Percentiles rank a stretch among this genome's conserved stretches.
These are phyloP conservation scores for Cutaneotrichosporon sp. DNA, from an alignment of 1,284 basidiomycete genomes.

Conservation along the genomic window DNA sequence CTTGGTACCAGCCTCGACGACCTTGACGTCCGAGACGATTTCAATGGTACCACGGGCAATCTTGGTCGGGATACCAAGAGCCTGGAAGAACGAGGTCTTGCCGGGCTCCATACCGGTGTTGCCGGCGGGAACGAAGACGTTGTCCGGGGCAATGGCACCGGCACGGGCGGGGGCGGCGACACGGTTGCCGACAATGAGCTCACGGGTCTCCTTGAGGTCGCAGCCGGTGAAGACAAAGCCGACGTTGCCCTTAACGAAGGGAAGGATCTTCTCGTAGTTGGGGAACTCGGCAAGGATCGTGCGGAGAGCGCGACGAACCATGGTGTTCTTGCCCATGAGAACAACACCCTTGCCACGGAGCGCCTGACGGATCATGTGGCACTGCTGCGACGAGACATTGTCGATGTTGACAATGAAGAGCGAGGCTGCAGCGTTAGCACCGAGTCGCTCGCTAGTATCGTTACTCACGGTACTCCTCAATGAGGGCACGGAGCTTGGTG, in stretches of 20 bases:
- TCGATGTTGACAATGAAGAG: conserved; percentile 99
- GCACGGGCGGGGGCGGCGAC: conserved; percentile 98
- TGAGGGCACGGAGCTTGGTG: conserved; percentile 85
- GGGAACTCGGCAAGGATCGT: conserved; percentile 70
- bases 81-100: conserved; percentile 99
- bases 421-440: conserved; percentile 60
- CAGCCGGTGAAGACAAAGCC: conserved; percentile 95
- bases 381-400: conserved; percentile 99
- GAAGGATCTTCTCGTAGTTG: conserved; percentile 92
- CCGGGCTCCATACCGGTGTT: conserved; percentile 99
- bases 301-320: conserved; percentile 97
- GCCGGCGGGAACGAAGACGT: conserved; percentile 86
- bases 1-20: conserved; percentile 84
- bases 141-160: conserved; percentile 87
- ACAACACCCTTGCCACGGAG: conserved; percentile 95
- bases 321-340: conserved; percentile 99
- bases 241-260: conserved; percentile 94
- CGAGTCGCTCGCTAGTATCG: not conserved
- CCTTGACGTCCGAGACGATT: conserved; percentile 96
- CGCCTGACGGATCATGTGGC: conserved; percentile 73
- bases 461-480: conserved; percentile 78
- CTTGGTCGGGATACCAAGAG: conserved; percentile 98
- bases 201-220: conserved; percentile 93
- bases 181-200: conserved; percentile 90
- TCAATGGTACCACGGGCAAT: conserved; percentile 99